Percentiles rank a stretch among this genome's conserved stretches.
phyloP scores from a whole-genome alignment of 306 rosid genomes.

The Vicia sativa region DNA sequence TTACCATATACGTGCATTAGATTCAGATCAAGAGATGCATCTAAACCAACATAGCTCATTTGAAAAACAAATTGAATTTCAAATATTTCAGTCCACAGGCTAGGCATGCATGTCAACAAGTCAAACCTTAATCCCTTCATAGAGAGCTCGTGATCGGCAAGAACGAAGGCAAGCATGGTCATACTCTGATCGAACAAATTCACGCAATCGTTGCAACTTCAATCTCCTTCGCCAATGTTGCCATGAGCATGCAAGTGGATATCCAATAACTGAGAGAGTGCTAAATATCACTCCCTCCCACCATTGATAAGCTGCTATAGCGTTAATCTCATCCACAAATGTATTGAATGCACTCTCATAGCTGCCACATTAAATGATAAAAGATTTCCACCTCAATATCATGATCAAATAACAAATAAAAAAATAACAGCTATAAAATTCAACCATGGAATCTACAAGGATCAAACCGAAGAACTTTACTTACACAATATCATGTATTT shows the following conservation, averaged over 20 bases:
- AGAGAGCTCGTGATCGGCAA: conserved; percentile 97
- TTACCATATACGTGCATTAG: conserved; percentile 27
- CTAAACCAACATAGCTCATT: conserved; percentile 29
- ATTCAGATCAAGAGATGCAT: background rate
- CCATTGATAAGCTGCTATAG: conserved; percentile 91
- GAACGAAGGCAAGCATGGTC: conserved; percentile 95
- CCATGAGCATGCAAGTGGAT: conserved; percentile 98
- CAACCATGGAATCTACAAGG: conserved; percentile 34
- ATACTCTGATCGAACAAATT: conserved; percentile 95
- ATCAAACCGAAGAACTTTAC: conserved; percentile 38
- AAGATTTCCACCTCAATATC: conserved; percentile 39
- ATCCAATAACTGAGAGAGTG: conserved; percentile 73
- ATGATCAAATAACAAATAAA: conserved; percentile 27
- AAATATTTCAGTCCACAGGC: conserved; percentile 11
- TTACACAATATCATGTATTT: conserved; percentile 93
- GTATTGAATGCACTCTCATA: conserved; percentile 88
- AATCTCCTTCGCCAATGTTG: conserved; percentile 89
- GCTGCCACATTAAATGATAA: conserved; percentile 55
- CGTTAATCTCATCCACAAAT: conserved; percentile 93
- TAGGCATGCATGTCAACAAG: conserved; percentile 29
- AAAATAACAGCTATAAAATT: background rate
- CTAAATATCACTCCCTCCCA: conserved; percentile 97
- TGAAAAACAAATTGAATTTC: conserved; percentile 17
- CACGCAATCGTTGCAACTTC: conserved; percentile 88
- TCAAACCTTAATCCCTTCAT: conserved; percentile 97